Percentiles rank a stretch among this genome's conserved stretches.
Conservation (phyloP, 75 land plant species). For the Ceratopteris richardii region DNA sequence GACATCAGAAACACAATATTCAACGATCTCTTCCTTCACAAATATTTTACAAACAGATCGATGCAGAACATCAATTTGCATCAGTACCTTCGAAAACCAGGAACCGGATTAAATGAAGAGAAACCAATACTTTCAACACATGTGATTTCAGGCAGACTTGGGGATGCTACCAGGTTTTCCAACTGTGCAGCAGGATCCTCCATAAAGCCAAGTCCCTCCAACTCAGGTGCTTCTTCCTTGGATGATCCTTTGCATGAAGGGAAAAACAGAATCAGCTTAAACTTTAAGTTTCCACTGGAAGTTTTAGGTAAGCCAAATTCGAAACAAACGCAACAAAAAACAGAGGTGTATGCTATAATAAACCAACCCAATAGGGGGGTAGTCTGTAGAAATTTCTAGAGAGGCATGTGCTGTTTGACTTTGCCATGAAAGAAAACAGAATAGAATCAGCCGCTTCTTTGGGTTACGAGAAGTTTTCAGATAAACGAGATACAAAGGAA, state of each 20-base stretch:
- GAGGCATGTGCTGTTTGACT: too few relatives aligned
- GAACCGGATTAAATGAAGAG: slow-evolving; percentile 97
- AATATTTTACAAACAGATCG: too few relatives aligned
- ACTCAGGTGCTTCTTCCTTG: slow-evolving; percentile 62
- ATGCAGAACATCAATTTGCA: neutral
- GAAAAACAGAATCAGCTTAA: neutral
- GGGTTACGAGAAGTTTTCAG: too few relatives aligned
- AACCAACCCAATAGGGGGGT: too few relatives aligned
- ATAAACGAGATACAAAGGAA: too few relatives aligned
- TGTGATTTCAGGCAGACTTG: slow-evolving; percentile 47
- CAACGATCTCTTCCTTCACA: neutral
- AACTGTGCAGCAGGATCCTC: slow-evolving; percentile 73
- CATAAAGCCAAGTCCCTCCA: slow-evolving; percentile 90
- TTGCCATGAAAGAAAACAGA: too few relatives aligned
- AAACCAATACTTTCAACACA: slow-evolving; percentile 85
- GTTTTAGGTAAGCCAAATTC: neutral
- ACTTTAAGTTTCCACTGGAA: neutral
- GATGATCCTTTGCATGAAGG: slow-evolving; percentile 22
- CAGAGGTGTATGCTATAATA: too few relatives aligned
- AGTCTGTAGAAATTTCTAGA: too few relatives aligned
- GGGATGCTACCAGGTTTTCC: slow-evolving; percentile 38
- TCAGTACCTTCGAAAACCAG: slow-evolving; percentile 75
- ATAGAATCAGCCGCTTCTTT: too few relatives aligned
- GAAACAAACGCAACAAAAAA: too few relatives aligned
- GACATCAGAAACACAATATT: neutral